A percentile compares a stretch with the other conserved stretches of the same genome.
Conservation (phyloP, 768 basidiomycete species). For the Multifurca ochricompacta region DNA sequence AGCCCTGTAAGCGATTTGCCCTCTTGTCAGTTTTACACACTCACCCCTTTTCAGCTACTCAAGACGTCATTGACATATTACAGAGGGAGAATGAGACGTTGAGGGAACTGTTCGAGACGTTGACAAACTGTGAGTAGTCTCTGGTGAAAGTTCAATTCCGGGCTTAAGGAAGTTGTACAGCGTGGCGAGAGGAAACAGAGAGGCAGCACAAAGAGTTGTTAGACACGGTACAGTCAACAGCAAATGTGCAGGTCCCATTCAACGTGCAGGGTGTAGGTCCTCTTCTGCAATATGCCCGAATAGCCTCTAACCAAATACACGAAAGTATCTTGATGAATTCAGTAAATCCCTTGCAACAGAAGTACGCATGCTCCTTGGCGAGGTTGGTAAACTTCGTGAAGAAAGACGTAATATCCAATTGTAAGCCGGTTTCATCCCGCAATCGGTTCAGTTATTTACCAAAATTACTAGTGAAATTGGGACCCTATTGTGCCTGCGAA, state of each 20-base stretch:
- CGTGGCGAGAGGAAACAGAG: constrained; percentile 57
- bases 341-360: constrained; percentile 77
- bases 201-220: constrained; percentile 63
- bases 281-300: not conserved
- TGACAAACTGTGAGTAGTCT: constrained; percentile 49
- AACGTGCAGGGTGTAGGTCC: constrained; percentile 72
- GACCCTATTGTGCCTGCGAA: constrained; percentile 55
- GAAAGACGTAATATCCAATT: constrained; percentile 71
- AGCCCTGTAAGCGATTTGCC: constrained; percentile 40
- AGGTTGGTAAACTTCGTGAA: constrained; percentile 78
- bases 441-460: not conserved
- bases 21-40: constrained; percentile 10
- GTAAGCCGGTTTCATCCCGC: constrained; percentile 38
- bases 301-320: constrained; percentile 2
- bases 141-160: not conserved
- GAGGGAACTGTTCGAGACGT: constrained; percentile 42
- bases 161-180: constrained; percentile 30
- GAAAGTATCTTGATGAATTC: constrained; percentile 79
- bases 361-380: constrained; percentile 73
- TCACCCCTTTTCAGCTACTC: constrained; percentile 37
- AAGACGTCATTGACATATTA: constrained; percentile 54
- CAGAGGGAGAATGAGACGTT: constrained; percentile 52
- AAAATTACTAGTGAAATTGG: constrained; percentile 58
- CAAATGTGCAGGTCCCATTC: constrained; percentile 70
- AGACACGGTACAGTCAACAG: constrained; percentile 59